These are phyloP conservation scores for Dactylonectria macrodidyma DNA, from an alignment of 2,329 filamentous ascomycete genomes.

Conservation along the genomic window DNA sequence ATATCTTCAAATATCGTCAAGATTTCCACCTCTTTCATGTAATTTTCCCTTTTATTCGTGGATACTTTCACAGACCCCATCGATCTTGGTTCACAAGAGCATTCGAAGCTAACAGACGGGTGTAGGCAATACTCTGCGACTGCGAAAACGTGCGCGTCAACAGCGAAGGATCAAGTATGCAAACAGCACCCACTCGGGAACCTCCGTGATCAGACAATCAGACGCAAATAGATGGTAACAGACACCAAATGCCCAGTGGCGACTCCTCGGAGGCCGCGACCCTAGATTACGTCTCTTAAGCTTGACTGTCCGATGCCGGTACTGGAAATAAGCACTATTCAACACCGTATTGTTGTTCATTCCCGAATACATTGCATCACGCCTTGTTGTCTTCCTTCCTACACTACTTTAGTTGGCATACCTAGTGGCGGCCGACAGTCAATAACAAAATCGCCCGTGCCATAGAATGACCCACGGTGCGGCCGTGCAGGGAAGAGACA, in stretches of 20 bases:
- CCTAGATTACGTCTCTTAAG: background rate
- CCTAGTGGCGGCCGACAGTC: conserved; percentile 19
- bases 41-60: too few relatives aligned
- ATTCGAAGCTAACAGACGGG: too few relatives aligned
- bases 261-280: conserved; percentile 1
- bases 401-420: background rate
- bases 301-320: conserved; percentile 20
- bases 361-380: background rate
- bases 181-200: too few relatives aligned
- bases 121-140: too few relatives aligned
- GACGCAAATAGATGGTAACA: background rate
- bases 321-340: background rate
- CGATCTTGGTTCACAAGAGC: too few relatives aligned
- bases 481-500: conserved; percentile 13
- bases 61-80: too few relatives aligned
- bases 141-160: too few relatives aligned
- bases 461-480: background rate
- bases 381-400: background rate
- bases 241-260: background rate
- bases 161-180: too few relatives aligned
- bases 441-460: background rate
- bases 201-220: background rate
- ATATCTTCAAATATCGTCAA: too few relatives aligned
- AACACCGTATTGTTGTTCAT: background rate
- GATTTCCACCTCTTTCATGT: too few relatives aligned